Base-by-base conservation (phyloP, 805 yeast species). In the Cyberlindnera mycetangii region DNA sequence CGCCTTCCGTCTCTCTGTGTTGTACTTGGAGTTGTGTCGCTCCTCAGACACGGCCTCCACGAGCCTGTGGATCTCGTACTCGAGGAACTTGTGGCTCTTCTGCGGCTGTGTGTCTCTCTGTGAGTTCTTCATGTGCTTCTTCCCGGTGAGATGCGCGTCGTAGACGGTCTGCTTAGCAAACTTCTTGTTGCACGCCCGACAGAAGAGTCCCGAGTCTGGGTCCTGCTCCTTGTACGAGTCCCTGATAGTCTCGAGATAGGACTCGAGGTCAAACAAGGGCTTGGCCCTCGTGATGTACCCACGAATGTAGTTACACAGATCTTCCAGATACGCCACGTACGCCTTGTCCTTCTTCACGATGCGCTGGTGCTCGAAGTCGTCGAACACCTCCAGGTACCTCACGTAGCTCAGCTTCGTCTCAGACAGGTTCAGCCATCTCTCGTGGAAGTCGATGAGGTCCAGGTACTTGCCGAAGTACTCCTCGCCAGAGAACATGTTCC, bases 81-180 rank as follows among this genome's bases (percentile, higher is more conserved):
- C 62, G 31, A 65, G 54, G 50, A 58, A 69, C 49, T 78, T 81
- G n/a, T 62, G 53, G 7, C 52, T 53, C 16, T 35, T 16, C 20
- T 22, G 38, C 16, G 25, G 11, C 17, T 22, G 20, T 36, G 37
- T 34, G 17, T 20, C 16, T 34, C 2, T 56, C 46, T 28, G 52
- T 14, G 37, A 41, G 52, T 78, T 78, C 52, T 79, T 83, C 45
- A 71, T 66, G 59, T 92, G 97, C 53, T 82, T 83, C 59, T 85
- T 86, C 1, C 96, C 95, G 1, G 55, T 48, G 20, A 88, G 62
- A 69, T 92, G 97, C 3, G 76, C 81, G 4, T 74, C 64, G 58
- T 70, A 89, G 0, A 86, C 93, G 0, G 89, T 65, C 21, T 67
- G 67, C 41, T 83, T 83, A 12, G 85, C 67, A 59, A 87, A 89